These are phyloP conservation scores for Leavenworthia alabamica DNA, from an alignment of 345 rosid species.

Conservation along the genomic window DNA sequence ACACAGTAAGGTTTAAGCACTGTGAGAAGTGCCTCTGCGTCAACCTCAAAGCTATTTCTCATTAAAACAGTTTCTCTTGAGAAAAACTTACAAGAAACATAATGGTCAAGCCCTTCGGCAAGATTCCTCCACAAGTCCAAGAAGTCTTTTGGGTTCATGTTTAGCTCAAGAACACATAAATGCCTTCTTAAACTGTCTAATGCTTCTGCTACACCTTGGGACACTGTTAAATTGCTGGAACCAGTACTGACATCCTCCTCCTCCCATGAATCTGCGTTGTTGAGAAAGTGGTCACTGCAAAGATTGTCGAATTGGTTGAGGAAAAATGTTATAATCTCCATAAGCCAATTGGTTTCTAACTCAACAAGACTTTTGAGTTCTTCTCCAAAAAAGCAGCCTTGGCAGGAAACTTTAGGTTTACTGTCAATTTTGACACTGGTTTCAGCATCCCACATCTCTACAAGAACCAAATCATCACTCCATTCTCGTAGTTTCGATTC, in stretches of 20 bases:
- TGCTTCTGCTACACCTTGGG: slow-evolving; percentile 41
- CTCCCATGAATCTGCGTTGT: slow-evolving; percentile 27
- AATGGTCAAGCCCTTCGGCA: slow-evolving; percentile 71
- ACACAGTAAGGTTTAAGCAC: slow-evolving; percentile 59
- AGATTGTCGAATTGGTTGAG: slow-evolving; percentile 50
- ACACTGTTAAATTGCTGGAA: slow-evolving; percentile 17
- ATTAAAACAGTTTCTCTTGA: slow-evolving; percentile 27
- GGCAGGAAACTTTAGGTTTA: slow-evolving; percentile 8
- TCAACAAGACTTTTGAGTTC: slow-evolving; percentile 57
- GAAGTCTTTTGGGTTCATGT: slow-evolving; percentile 62
- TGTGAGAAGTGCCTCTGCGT: slow-evolving; percentile 43
- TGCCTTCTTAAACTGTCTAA: slow-evolving; percentile 47
- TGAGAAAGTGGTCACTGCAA: slow-evolving; percentile 34
- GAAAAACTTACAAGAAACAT: slow-evolving; percentile 41
- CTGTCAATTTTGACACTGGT: slow-evolving; percentile 1
- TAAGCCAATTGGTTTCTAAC: slow-evolving; percentile 56
- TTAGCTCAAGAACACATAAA: slow-evolving; percentile 32
- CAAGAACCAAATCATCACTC: slow-evolving; percentile 61
- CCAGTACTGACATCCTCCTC: slow-evolving; percentile 16
- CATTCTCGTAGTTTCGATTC: slow-evolving; percentile 62
- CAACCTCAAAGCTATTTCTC: slow-evolving; percentile 33
- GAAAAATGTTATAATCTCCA: slow-evolving; percentile 43
- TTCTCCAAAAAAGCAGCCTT: slow-evolving; percentile 51
- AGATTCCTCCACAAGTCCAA: slow-evolving; percentile 67
- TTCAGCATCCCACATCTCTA: slow-evolving; percentile 52